Conservation (phyloP, 139 green algal genomes). For the Chlorella ohadii region DNA sequence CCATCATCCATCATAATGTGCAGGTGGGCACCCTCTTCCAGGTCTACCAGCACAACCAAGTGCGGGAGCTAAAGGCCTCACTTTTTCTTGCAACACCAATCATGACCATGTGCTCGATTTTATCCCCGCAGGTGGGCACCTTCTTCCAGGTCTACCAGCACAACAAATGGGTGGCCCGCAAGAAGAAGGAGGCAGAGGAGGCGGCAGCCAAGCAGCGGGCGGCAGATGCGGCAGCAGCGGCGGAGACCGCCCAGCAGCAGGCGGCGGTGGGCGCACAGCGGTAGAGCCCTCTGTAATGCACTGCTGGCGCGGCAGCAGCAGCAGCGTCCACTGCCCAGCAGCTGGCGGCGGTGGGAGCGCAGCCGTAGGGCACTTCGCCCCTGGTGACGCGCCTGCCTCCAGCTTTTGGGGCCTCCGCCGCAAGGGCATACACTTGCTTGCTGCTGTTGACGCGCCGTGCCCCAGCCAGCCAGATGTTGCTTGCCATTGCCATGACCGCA, state of each 20-base stretch:
- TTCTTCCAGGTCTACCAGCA: conserved; percentile 66
- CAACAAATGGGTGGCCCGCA: conserved; percentile 78
- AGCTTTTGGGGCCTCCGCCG: no score
- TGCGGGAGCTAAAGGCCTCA: no score
- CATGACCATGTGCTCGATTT: no score
- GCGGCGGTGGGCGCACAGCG: not conserved
- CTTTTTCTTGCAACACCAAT: no score
- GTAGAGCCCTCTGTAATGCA: no score
- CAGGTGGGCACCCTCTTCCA: conserved; percentile 61
- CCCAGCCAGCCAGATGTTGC: no score
- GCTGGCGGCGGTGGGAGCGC: not conserved
- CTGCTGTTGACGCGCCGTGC: no score
- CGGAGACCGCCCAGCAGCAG: not conserved
- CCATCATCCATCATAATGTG: no score
- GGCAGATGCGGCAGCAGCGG: conserved; percentile 1
- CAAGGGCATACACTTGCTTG: no score
- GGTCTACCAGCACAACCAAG: conserved; percentile 75
- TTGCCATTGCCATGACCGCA: no score
- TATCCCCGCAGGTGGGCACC: conserved; percentile 39
- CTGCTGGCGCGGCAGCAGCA: no score
- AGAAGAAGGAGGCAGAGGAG: conserved; percentile 46
- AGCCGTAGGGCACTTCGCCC: not conserved
- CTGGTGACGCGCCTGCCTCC: no score
- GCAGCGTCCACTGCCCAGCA: not conserved
- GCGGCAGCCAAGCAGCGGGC: conserved; percentile 21